Evolutionary conservation across 495 filamentous ascomycete genomes (phyloP).

Genomic region (Glonium stellatum): DNA sequence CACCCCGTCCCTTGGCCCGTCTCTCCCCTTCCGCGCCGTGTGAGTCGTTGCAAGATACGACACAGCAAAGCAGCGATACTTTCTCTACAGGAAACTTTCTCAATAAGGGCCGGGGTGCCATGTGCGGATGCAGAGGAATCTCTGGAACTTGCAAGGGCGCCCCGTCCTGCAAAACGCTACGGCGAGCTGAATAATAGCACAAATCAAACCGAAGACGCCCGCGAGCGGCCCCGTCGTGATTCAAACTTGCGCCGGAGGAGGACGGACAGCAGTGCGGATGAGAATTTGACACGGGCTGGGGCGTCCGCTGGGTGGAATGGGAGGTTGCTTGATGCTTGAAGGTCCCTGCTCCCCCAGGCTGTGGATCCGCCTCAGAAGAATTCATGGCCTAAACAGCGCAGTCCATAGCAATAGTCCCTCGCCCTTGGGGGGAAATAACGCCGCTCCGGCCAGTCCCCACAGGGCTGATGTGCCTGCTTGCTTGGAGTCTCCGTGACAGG

Average conservation of each 20-base stretch:
- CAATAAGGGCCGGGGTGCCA: slow-evolving; percentile 22
- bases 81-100: slow-evolving; percentile 1
- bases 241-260: not conserved
- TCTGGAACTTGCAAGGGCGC: not conserved
- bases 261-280: not conserved
- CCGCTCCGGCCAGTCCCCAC: slow-evolving; percentile 1
- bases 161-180: not conserved
- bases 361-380: not conserved
- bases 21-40: not conserved
- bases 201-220: not conserved
- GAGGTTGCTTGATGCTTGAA: not conserved
- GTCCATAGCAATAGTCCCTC: too few species aligned
- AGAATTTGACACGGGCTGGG: not conserved
- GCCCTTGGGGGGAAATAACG: too few species aligned
- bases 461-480: slow-evolving; percentile 19
- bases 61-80: not conserved
- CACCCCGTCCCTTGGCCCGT: not conserved
- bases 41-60: not conserved
- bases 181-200: not conserved
- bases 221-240: not conserved
- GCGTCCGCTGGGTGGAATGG: not conserved
- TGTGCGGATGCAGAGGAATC: slow-evolving; percentile 13
- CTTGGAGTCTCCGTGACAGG: slow-evolving; percentile 14
- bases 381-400: too few species aligned
- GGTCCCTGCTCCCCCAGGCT: not conserved